These are phyloP conservation scores for Xylariaceae sp. DNA, from an alignment of 2,329 filamentous ascomycete genomes.

Conservation along the genomic window DNA sequence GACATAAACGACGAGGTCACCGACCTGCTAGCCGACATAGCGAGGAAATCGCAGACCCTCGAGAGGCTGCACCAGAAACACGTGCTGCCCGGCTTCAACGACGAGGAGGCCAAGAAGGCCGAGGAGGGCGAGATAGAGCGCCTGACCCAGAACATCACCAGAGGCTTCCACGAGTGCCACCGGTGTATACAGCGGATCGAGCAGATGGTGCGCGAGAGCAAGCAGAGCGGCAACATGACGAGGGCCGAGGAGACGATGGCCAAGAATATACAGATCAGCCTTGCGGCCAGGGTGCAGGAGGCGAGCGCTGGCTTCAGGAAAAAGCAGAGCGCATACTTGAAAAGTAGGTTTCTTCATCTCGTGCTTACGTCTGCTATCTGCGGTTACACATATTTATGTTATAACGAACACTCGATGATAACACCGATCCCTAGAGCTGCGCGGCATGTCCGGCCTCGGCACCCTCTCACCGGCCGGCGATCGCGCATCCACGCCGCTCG, in stretches of 20 bases:
- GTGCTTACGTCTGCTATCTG: neutral
- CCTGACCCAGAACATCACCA: constrained; percentile 88
- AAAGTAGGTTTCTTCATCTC: constrained; percentile 61
- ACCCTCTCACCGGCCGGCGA: constrained; percentile 54
- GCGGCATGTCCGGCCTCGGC: constrained; percentile 67
- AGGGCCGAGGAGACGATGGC: constrained; percentile 94
- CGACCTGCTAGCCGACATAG: constrained; percentile 78
- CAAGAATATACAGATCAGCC: constrained; percentile 89
- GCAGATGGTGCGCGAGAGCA: constrained; percentile 80
- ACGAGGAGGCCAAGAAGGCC: constrained; percentile 82
- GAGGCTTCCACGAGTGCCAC: constrained; percentile 87
- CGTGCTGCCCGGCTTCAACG: constrained; percentile 93
- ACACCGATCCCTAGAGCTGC: constrained; percentile 61
- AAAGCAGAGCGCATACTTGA: constrained; percentile 95
- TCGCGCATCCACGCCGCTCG: constrained; percentile 53
- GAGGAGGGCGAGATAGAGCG: constrained; percentile 91
- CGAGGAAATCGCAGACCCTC: constrained; percentile 78
- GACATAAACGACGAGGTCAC: constrained; percentile 93
- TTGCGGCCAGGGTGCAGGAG: constrained; percentile 87
- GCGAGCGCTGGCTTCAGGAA: constrained; percentile 91
- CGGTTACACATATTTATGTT: no score
- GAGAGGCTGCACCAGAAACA: constrained; percentile 97
- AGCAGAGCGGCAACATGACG: constrained; percentile 70
- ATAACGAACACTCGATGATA: constrained; percentile 1
- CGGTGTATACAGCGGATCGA: constrained; percentile 86